phyloP scores from a whole-genome alignment of 148 eudicot genomes.

The Amaranthus hypochondriacus region DNA sequence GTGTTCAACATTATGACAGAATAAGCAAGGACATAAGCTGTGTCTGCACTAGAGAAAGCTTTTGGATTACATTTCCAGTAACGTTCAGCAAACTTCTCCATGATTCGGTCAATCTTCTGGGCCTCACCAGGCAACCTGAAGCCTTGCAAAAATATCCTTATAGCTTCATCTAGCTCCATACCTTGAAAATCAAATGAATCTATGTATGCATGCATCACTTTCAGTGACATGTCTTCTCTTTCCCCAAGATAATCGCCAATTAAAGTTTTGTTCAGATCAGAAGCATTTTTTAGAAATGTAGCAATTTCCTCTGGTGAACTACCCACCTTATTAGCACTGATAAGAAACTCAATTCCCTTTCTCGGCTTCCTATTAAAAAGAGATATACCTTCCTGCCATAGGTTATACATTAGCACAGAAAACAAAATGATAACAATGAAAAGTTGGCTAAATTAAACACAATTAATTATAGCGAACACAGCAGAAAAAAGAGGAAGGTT shows the following conservation, averaged over 20 bases:
- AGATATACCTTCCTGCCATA: constrained; percentile 99
- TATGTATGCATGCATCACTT: constrained; percentile 97
- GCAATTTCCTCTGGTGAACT: constrained; percentile 85
- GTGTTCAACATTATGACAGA: constrained; percentile 98
- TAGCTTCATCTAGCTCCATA: constrained; percentile 87
- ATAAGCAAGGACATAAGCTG: constrained; percentile 98
- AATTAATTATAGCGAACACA: neutral
- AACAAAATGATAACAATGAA: neutral
- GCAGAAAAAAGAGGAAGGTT: neutral
- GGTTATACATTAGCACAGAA: constrained; percentile 33
- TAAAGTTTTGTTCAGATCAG: constrained; percentile 75
- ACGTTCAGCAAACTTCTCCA: constrained; percentile 98
- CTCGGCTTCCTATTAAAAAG: constrained; percentile 93
- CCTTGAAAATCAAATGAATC: constrained; percentile 92
- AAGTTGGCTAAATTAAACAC: neutral
- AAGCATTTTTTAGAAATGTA: constrained; percentile 73
- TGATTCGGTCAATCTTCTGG: constrained; percentile 89
- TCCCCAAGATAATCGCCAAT: constrained; percentile 98
- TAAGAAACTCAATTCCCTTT: constrained; percentile 91
- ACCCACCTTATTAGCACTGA: constrained; percentile 94
- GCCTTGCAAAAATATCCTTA: constrained; percentile 79
- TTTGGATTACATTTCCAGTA: constrained; percentile 97
- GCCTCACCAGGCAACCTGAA: constrained; percentile 99
- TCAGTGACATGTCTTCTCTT: constrained; percentile 85
- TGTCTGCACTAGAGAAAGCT: constrained; percentile 92